Evolutionary conservation across 495 filamentous ascomycete genomes (phyloP), one percentile per base, ranked within the genome.

Genomic region (Aspergillus mulundensis): DNA sequence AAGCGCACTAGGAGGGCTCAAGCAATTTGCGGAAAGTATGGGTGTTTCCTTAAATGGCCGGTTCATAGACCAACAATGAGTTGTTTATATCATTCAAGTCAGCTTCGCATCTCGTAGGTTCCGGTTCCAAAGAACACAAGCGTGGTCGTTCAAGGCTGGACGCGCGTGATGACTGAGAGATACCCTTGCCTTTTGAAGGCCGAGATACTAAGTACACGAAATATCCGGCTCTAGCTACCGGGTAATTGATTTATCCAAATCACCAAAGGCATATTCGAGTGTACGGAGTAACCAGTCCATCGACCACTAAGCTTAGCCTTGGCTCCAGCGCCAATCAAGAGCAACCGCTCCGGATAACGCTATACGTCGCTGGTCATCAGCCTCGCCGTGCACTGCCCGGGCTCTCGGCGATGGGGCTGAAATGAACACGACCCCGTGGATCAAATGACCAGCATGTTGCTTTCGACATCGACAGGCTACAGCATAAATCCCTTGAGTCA

Each of bases 31-130:
- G 10, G 24, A 45, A 56, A 56, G 44, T 8, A 49, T 47, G 25
- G 42, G 21, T 55, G 55, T 52, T 56, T 42, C 39, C 53, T 55
- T 45, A 57, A 44, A 57, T 65, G 55, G 51, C 62, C 45, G 56
- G 62, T 53, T 60, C 58, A 61, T 65, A 65, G 56, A 65, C 46
- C 50, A 59, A 54, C 53, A 59, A 54, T 57, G 42, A 48, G 46
- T 61, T 45, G 48, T 61, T 44, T 52, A 53, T 50, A 28, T 53
- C 36, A 56, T 46, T 25, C n/a, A 47, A 28, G 3, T 18, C 7
- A 20, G 34, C 23, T 53, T 34, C 15, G 7, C 19, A 34, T 43
- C 28, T 30, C 32, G 32, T 10, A 28, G 25, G 25, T 28, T 28
- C 3, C 8, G 25, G 3, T 28, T 8, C 4, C 25, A 4, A 3